phyloP scores from a whole-genome alignment of 1,139 yeast species.

The Kluyveromyces marxianus region DNA sequence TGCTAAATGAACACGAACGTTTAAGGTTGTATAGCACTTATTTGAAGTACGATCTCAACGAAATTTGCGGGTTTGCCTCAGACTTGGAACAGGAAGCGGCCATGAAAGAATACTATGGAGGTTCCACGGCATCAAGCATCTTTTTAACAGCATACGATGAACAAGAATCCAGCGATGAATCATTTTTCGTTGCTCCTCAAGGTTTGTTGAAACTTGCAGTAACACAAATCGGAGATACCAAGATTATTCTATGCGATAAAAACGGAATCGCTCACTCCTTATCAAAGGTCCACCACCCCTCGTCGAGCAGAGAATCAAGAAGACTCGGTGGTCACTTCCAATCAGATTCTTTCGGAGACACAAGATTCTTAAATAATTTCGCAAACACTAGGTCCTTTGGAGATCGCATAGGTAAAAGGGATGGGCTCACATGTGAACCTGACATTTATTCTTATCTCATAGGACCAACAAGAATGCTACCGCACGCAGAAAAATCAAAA shows the following conservation, averaged over 20 bases:
- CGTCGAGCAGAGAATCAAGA: conserved; percentile 68
- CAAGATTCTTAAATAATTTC: conserved; percentile 62
- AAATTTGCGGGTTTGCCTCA: conserved; percentile 26
- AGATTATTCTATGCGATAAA: conserved; percentile 73
- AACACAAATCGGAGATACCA: conserved; percentile 93
- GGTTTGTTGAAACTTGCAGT: conserved; percentile 66
- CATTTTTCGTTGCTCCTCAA: conserved; percentile 59
- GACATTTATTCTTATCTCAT: conserved; percentile 55
- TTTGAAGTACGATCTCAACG: conserved; percentile 50
- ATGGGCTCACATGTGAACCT: conserved; percentile 90
- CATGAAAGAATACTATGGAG: conserved; percentile 38
- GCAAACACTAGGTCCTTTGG: conserved; percentile 96
- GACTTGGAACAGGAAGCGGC: conserved; percentile 26
- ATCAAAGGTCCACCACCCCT: conserved; percentile 81
- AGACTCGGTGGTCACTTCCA: conserved; percentile 62
- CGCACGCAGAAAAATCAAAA: conserved; percentile 29
- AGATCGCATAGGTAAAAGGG: conserved; percentile 67
- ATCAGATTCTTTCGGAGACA: conserved; percentile 91
- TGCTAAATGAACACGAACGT: conserved; percentile 27
- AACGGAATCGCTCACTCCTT: conserved; percentile 73
- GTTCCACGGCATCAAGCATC: conserved; percentile 80
- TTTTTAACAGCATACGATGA: conserved; percentile 37
- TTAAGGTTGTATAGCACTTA: conserved; percentile 56
- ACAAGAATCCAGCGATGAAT: conserved; percentile 25
- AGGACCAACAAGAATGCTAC: conserved; percentile 29